Base-by-base conservation (phyloP, 75 land plant species). In the Pinus albicaulis region DNA sequence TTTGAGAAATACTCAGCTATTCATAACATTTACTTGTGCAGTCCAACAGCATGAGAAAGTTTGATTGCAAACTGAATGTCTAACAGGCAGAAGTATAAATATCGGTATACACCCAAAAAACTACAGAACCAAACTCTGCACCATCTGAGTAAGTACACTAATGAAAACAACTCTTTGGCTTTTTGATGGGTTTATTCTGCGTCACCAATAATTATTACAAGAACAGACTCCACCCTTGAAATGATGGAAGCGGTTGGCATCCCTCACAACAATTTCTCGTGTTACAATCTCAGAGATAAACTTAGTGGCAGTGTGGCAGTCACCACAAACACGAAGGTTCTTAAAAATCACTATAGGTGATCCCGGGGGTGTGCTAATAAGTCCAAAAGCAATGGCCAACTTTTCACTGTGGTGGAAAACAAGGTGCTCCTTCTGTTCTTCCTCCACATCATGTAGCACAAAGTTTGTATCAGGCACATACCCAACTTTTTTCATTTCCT, bases 391-490 rank as follows among this genome's bases (percentile, higher is more conserved):
- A 15, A 76, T 26, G 19, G 53, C 53, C 11, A 76, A 24, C 56
- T 76, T 76, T 55, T 76, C 78, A 65, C 78, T 76, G 57, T 76
- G 78, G 28, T 76, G 61, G 7, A 56, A 26, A 4, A 76, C 34
- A 11, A 55, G 65, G 61, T 44, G 10, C 31, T 64, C 78, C 31
- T 76, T 76, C 8, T 53, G 71, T 28, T 76, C 78, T 25, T 76
- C 78, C n/a, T 76, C 78, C 25, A 76, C 57, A 53, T 76, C 78
- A 52, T 76, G 78, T 12, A 76, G 55, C 24, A 69, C 55, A 53
- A 17, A 76, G 12, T 23, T 65, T 6, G 56, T 63, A 52, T 76
- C 78, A 17, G 78, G 78, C 15, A 76, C 78, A 76, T 76, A 76
- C 53, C 78, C 78, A 57, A 56, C 69, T 65, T 76, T 64, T 52